phyloP scores from a whole-genome alignment of 2,329 filamentous ascomycete species.

The Neonectria punicea region DNA sequence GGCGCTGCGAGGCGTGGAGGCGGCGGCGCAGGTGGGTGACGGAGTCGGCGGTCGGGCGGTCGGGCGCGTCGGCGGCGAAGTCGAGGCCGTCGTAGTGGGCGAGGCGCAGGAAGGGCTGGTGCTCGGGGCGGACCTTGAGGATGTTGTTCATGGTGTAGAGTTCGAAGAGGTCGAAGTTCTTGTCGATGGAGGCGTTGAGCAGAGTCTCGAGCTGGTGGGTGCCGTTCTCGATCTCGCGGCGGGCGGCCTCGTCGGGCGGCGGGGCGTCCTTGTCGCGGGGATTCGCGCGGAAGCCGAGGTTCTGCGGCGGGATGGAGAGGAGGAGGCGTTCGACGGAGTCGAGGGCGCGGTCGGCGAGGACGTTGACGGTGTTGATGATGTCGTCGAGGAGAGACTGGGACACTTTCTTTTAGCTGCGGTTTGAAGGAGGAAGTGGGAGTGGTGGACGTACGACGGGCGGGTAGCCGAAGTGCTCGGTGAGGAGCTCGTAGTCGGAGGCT shows the following conservation, averaged over 20 bases:
- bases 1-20: slow-evolving; percentile 80
- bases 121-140: slow-evolving; percentile 73
- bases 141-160: slow-evolving; percentile 92
- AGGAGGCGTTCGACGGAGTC: slow-evolving; percentile 88
- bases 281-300: slow-evolving; percentile 79
- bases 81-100: slow-evolving; percentile 82
- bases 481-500: slow-evolving; percentile 70
- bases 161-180: slow-evolving; percentile 87
- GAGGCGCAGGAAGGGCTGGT: slow-evolving; percentile 82
- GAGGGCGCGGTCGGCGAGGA: slow-evolving; percentile 89
- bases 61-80: slow-evolving; percentile 46
- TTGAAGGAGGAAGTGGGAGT: neutral
- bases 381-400: slow-evolving; percentile 90
- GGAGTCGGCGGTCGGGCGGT: slow-evolving; percentile 69
- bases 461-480: slow-evolving; percentile 96
- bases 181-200: slow-evolving; percentile 82
- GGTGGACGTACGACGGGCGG: slow-evolving; percentile 79
- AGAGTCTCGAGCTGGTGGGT: slow-evolving; percentile 86
- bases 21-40: slow-evolving; percentile 78
- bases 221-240: slow-evolving; percentile 85
- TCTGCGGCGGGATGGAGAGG: slow-evolving; percentile 75
- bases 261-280: slow-evolving; percentile 48
- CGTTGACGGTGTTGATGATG: slow-evolving; percentile 96
- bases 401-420: neutral
- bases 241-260: slow-evolving; percentile 54